Evolutionary conservation across 164 flowering plant genomes (phyloP), one percentile per base, ranked within the genome.

Genomic region (Aristolochia contorta): DNA sequence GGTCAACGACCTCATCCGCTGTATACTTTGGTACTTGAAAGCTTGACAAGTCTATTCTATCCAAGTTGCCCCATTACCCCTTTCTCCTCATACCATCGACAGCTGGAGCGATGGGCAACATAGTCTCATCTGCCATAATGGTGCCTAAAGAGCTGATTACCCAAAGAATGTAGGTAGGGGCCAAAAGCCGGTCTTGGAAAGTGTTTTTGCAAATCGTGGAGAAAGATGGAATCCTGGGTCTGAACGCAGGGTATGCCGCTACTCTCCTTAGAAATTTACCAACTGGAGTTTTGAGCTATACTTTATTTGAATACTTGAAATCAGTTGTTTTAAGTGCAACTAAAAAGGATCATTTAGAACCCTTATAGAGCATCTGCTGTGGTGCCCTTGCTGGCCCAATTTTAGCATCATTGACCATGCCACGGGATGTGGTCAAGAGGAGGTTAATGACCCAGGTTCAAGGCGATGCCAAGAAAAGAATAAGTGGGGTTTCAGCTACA

Each of bases 321-420:
- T 79, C 96, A 27, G 86, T 80, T n/a, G 91, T 93, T 4, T 75
- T 93, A 80, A 74, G 78, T 16, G 71, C 52, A 69, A 86, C 85
- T 21, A 71, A 72, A 23, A 64, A 79, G 71, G 60, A 4, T 41
- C 54, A 82, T 68, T 63, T 93, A 67, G 89, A 86, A 73, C 96
- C 97, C 0, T 48, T 76, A 41, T 83, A 90, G 75, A 93, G 99
- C 65, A 91, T 93, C 33, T 71, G 72, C 52, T 93, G 98, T 69
- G 98, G 98, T 15, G 98, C 99, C 12, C 67, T 90, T 73, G 99
- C 99, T 2, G 99, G 99, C 21, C 96, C 91, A 0, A 88, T 93
- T 52, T 88, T 97, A 0, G 97, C 99, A 0, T 82, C 91, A 0
- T 24, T 93, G 24, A 88, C 96, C 0, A 90, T 95, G 0, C 96